Base-by-base conservation (phyloP, 1,139 yeast genomes). In the Geotrichum phurueaensis region DNA sequence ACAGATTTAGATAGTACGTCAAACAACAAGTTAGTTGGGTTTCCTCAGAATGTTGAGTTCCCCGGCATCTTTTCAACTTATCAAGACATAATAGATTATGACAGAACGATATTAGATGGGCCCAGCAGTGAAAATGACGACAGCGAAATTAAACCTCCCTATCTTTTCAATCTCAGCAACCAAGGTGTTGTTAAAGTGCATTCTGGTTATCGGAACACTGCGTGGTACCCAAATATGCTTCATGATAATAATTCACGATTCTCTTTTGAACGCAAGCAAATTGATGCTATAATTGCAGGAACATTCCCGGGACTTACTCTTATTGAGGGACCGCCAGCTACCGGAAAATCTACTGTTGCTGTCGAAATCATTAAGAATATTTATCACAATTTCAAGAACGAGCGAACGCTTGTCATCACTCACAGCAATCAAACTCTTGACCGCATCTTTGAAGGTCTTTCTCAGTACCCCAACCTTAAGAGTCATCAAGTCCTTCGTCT, bases 281-380 rank as follows among this genome's bases (percentile, higher is more conserved):
- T 68, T 3, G 63, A 66, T 22, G 80, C 82, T 0, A 70, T 80
- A n/a, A 62, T 70, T 13, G 70, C 74, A 53, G 74, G 78, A 1
- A 62, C 73, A 13, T 49, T 50, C 10, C 59, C 59, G 2, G 58
- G 58, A 9, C 51, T 56, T 4, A 56, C 59, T 7, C 51, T 56
- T 13, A 27, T 56, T 2, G 51, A 51, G 23, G 83, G 83, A 0
- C 76, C 80, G 0, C 78, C 82, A 1, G 83, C 83, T 1, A 76
- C 83, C 0, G 84, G 84, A 1, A 81, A 80, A 66, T 67, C 73
- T 1, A 66, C 66, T 13, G 65, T 74, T 1, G 68, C 72, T 1
- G 65, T 71, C 0, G 69, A 71, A 31, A 64, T 72, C 5, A 49
- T 73, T 7, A 63, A 64, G 18, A 64, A 69, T 18, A 53, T 78